Evolutionary conservation across 139 green algal species (phyloP).

Genomic region (Closterium sp.): DNA sequence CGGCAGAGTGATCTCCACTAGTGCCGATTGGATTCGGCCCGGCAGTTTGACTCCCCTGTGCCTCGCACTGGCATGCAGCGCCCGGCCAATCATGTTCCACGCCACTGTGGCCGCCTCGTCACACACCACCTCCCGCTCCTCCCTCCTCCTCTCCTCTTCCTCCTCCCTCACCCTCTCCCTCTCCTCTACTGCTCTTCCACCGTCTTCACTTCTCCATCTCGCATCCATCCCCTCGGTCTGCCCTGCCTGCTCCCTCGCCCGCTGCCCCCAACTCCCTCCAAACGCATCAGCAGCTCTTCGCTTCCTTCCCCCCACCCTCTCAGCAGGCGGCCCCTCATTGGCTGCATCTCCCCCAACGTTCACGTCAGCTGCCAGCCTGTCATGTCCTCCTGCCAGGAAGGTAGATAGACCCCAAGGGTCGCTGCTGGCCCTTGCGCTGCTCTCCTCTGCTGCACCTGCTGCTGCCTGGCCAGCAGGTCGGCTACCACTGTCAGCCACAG

Average conservation of each 20-base stretch:
- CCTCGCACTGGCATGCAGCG: not conserved
- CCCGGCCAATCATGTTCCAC: not conserved
- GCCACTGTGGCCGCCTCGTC: not conserved
- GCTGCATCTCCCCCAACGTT: not conserved
- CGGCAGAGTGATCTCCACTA: not conserved
- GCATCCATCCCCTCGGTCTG: not conserved
- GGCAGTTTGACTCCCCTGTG: not conserved
- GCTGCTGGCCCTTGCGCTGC: not conserved
- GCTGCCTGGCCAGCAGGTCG: too few species aligned
- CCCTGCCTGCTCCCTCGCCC: not conserved
- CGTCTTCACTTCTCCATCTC: not conserved
- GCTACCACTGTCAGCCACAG: not conserved
- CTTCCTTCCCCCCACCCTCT: not conserved
- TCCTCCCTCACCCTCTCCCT: not conserved
- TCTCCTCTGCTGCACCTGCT: not conserved
- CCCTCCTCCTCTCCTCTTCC: not conserved
- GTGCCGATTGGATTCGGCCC: not conserved
- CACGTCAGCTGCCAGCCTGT: not conserved
- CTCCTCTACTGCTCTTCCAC: not conserved
- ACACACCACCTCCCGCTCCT: not conserved
- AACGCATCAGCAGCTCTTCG: not conserved
- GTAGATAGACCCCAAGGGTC: not conserved
- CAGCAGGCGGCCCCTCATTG: not conserved
- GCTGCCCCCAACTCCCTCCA: too few species aligned
- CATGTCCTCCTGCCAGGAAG: not conserved